Evolutionary conservation across 495 filamentous ascomycete species (phyloP).

Genomic region (Aspergillus biplanus): DNA sequence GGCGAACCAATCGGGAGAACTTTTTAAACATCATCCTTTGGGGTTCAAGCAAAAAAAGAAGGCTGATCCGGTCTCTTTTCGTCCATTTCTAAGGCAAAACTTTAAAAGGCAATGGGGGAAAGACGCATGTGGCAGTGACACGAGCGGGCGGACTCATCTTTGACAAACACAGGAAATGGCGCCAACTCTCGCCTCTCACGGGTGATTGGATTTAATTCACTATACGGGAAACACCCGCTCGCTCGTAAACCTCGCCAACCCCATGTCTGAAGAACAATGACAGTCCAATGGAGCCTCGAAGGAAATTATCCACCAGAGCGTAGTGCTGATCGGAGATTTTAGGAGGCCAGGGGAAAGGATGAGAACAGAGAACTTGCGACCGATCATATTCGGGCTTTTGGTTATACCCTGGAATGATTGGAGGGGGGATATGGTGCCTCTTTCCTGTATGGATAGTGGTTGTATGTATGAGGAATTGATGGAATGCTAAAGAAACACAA

Average conservation of each 20-base stretch:
- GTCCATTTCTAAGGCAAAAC: neutral
- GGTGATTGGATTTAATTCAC: neutral
- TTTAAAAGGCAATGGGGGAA: neutral
- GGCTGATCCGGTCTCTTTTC: neutral
- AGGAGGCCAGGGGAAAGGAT: neutral
- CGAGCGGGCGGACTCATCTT: neutral
- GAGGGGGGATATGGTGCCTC: neutral
- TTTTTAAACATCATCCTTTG: neutral
- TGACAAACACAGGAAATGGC: neutral
- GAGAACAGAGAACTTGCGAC: neutral
- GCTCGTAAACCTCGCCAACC: neutral
- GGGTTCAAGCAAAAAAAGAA: neutral
- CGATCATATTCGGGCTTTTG: neutral
- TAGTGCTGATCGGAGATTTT: slow-evolving; percentile 20
- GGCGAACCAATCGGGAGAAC: neutral
- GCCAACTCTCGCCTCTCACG: neutral
- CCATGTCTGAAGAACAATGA: slow-evolving; percentile 4
- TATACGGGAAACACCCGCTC: neutral
- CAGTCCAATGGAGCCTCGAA: neutral
- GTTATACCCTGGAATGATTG: neutral
- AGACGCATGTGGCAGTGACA: neutral
- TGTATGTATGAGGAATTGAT: too few relatives aligned
- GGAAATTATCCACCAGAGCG: neutral
- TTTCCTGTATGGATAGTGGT: too few relatives aligned
- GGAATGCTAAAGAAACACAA: neutral